Base-by-base conservation (phyloP, 106 monocot genomes). In the Vanilla planifolia region DNA sequence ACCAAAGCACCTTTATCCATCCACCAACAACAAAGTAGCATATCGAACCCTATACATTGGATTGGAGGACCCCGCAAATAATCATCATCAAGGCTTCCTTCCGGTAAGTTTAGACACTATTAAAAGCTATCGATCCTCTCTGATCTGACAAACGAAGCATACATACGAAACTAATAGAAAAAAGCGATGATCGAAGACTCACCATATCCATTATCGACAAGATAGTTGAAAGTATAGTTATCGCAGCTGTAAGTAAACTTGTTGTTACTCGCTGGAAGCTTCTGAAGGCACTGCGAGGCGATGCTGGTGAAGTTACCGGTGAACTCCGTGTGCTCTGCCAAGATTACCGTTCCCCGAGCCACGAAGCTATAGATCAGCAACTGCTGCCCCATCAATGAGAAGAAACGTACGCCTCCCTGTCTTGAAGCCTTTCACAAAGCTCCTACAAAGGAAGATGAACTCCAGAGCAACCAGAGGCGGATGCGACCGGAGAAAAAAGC, bases 191-290 rank as follows among this genome's bases (percentile, higher is more conserved):
- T 51, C 51, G 27, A 8, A 34, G 2, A 37, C 68, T 68, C 36
- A 68, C 60, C 36, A 36, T 29, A 68, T 25, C 68, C 68, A 26
- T 68, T 36, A 1, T 68, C 68, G 44, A 68, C 68, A 30, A 68
- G 60, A 44, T 68, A 68, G 47, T 68, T 68, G 36, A 68, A 68
- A 10, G 68, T 68, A 37, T 68, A 59, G 34, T 59, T 59, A 39
- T 68, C 68, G 60, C 68, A 68, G 35, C 35, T 68, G 59, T 68
- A 68, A 2, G 68, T 68, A 36, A 68, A 68, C 68, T 68, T 68
- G 59, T 68, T 68, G 60, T 60, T 68, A 17, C 47, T 59, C 47
- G 68, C 68, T 1, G 68, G 68, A 28, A 68, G 68, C 59, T 68
- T 68, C 68, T 68, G 68, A 8, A 68, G 68, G 33, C 68, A 68